A percentile compares a stretch with the other conserved stretches of the same genome.
phyloP scores from a whole-genome alignment of 2,329 filamentous ascomycete genomes.

The Fusarium sp. region DNA sequence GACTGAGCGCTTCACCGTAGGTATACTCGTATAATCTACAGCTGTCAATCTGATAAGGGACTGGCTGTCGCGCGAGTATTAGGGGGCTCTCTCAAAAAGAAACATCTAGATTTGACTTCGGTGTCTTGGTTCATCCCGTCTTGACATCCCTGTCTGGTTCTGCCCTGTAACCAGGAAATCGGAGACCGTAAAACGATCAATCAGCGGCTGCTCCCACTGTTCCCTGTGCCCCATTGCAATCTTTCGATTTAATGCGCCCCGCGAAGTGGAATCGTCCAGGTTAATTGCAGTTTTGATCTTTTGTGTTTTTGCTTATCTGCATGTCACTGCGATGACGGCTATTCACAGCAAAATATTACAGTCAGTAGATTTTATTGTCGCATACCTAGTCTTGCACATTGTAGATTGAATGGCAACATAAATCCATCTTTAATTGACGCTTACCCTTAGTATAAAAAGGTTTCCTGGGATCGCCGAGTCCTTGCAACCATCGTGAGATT shows the following conservation, averaged over 20 bases:
- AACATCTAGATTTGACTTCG: not conserved
- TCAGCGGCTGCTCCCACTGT: not conserved
- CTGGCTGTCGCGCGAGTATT: not conserved
- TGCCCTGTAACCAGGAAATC: not conserved
- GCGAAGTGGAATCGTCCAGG: not conserved
- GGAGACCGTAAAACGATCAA: not conserved
- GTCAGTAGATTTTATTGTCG: not conserved
- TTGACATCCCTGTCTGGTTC: not conserved
- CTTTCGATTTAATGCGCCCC: not conserved
- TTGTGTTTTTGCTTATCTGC: not conserved
- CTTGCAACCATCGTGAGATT: not conserved
- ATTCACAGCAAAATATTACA: too few species aligned
- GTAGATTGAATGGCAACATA: accelerated
- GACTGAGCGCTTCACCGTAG: not conserved
- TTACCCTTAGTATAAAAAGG: not conserved
- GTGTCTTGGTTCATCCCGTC: conserved; percentile 1
- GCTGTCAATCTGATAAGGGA: not conserved
- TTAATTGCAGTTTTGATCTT: not conserved
- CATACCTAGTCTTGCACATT: not conserved
- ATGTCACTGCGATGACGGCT: not conserved
- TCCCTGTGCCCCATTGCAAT: not conserved
- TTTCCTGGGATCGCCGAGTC: not conserved
- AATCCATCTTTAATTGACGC: not conserved
- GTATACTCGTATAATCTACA: not conserved
- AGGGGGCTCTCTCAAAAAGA: not conserved